These are phyloP conservation scores for Candolleomyces eurysporus DNA, from an alignment of 768 basidiomycete genomes.

Conservation along the genomic window DNA sequence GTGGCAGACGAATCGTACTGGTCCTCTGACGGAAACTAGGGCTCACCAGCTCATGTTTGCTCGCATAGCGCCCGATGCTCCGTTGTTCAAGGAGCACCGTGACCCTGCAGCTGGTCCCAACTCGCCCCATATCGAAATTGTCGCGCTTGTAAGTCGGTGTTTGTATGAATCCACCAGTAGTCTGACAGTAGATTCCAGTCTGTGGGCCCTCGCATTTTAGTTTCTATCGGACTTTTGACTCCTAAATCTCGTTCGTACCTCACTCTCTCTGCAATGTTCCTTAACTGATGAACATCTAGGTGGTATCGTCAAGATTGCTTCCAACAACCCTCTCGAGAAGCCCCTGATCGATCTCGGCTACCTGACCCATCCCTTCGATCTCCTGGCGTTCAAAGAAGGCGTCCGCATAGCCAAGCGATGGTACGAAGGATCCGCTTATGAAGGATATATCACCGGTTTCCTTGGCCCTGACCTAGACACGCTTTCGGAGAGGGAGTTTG, in stretches of 20 bases:
- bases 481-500: not conserved
- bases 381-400: no score
- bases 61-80: conserved; percentile 6
- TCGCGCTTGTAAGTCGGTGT: not conserved
- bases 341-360: no score
- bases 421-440: not conserved
- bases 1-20: conserved; percentile 18
- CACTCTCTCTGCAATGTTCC: not conserved
- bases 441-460: not conserved
- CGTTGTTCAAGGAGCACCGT: conserved; percentile 3
- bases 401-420: conserved; percentile 9
- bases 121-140: conserved; percentile 14
- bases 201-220: not conserved
- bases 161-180: conserved; percentile 11
- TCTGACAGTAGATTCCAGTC: not conserved
- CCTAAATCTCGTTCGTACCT: not conserved
- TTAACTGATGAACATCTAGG: conserved; percentile 14
- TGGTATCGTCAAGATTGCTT: conserved; percentile 5
- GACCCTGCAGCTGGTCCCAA: conserved; percentile 14
- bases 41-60: conserved; percentile 18
- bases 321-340: no score
- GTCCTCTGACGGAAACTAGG: conserved; percentile 18
- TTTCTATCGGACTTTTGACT: not conserved
- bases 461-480: not conserved
- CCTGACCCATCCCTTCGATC: no score